Evolutionary conservation across 257 asterid genomes (phyloP).

Genomic region (Thymus quinquecostatus): DNA sequence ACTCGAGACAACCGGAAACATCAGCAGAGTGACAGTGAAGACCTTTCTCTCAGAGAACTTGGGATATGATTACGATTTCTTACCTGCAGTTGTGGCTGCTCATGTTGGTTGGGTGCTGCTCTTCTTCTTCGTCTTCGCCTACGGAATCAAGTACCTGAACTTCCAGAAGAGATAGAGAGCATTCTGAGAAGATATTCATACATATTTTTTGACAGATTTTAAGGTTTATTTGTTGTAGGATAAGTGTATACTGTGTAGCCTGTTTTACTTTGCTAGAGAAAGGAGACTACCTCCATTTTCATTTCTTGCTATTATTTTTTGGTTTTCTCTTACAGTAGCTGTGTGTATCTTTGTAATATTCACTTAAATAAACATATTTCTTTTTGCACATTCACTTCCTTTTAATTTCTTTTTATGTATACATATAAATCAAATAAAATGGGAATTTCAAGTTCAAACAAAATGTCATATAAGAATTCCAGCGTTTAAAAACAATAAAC

Average conservation of each 20-base stretch:
- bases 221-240: slow-evolving; percentile 12
- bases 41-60: slow-evolving; percentile 47
- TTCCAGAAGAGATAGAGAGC: slow-evolving; percentile 58
- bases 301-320: not conserved
- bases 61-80: slow-evolving; percentile 74
- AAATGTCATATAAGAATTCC: not conserved
- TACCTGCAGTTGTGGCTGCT: slow-evolving; percentile 60
- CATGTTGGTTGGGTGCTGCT: slow-evolving; percentile 86
- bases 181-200: not conserved
- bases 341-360: slow-evolving; percentile 9
- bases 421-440: too few species aligned
- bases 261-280: slow-evolving; percentile 22
- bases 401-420: not conserved
- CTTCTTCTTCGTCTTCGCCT: slow-evolving; percentile 78
- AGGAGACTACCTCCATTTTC: not conserved
- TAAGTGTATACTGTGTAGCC: slow-evolving; percentile 31
- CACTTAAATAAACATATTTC: not conserved
- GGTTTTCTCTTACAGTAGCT: not conserved
- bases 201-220: not conserved
- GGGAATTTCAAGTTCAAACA: not conserved
- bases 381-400: not conserved
- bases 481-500: not conserved
- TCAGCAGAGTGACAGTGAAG: slow-evolving; percentile 31
- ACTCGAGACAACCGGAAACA: slow-evolving; percentile 41
- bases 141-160: slow-evolving; percentile 85